Evolutionary conservation across 257 asterid species (phyloP).

Genomic region (Petunia axillaris): DNA sequence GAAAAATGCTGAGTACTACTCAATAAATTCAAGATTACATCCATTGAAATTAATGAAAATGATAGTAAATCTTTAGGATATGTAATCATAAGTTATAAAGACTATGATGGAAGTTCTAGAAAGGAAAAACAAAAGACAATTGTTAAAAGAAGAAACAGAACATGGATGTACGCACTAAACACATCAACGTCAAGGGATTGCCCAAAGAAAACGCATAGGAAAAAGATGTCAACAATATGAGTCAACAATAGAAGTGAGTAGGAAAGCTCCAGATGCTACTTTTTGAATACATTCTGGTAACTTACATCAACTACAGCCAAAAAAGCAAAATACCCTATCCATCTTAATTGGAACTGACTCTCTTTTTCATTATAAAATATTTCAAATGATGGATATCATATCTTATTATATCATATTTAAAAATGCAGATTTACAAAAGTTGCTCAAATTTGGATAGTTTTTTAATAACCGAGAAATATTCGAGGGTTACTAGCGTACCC

Average conservation of each 20-base stretch:
- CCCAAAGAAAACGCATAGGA: not conserved
- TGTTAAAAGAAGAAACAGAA: not conserved
- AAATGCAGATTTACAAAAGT: not conserved
- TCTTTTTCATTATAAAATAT: too few species aligned
- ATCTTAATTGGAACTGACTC: not conserved
- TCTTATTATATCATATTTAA: not conserved
- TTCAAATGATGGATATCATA: too few species aligned
- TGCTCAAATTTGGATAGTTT: too few species aligned
- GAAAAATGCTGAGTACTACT: not conserved
- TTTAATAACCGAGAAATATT: too few species aligned
- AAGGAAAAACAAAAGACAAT: not conserved
- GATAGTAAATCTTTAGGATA: not conserved
- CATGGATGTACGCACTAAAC: not conserved
- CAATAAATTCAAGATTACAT: not conserved
- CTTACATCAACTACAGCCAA: not conserved
- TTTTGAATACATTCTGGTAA: not conserved
- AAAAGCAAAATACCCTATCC: not conserved
- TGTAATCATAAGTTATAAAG: slow-evolving; percentile 12
- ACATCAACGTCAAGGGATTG: not conserved
- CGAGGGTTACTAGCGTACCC: too few species aligned
- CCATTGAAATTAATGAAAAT: not conserved
- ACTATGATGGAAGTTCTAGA: not conserved
- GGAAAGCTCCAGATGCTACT: not conserved
- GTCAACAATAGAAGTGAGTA: not conserved
- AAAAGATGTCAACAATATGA: not conserved